phyloP scores from a whole-genome alignment of 345 rosid species.

The Moricandia arvensis region DNA sequence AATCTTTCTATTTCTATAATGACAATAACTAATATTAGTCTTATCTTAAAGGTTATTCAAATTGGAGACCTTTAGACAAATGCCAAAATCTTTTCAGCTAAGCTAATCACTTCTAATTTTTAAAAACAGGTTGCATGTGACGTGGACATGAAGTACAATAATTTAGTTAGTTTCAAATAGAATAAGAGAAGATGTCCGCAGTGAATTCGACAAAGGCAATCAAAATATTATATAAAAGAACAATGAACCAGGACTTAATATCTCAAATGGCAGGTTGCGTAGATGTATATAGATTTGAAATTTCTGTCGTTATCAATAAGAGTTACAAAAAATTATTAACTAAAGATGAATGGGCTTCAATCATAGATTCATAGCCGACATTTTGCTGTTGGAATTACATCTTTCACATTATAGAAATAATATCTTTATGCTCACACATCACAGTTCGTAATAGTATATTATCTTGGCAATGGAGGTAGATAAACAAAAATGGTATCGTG shows the following conservation, averaged over 20 bases:
- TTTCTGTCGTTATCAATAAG: conserved; percentile 26
- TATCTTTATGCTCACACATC: conserved; percentile 22
- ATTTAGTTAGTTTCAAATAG: conserved; percentile 8
- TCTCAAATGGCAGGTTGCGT: conserved; percentile 29
- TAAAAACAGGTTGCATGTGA: no score
- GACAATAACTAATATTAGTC: no score
- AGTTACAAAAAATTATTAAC: conserved; percentile 5
- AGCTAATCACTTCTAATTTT: no score
- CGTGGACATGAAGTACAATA: conserved; percentile 8
- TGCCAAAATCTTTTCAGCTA: no score
- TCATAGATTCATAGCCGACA: conserved; percentile 30
- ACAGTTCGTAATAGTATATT: conserved; percentile 13
- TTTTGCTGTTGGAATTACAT: conserved; percentile 21
- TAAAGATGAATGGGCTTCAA: conserved; percentile 26
- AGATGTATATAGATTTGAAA: conserved; percentile 12
- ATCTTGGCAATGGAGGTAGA: conserved; percentile 10
- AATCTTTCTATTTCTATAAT: no score
- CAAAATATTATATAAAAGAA: conserved; percentile 19
- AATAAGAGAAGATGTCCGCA: conserved; percentile 22
- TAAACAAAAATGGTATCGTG: background rate
- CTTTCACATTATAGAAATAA: conserved; percentile 13
- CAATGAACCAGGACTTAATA: conserved; percentile 28
- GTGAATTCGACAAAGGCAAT: conserved; percentile 30
- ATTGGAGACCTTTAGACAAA: no score
- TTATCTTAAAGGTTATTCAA: no score